These are phyloP conservation scores for Protea cynaroides DNA, from an alignment of 164 flowering plant species.

Conservation along the genomic window DNA sequence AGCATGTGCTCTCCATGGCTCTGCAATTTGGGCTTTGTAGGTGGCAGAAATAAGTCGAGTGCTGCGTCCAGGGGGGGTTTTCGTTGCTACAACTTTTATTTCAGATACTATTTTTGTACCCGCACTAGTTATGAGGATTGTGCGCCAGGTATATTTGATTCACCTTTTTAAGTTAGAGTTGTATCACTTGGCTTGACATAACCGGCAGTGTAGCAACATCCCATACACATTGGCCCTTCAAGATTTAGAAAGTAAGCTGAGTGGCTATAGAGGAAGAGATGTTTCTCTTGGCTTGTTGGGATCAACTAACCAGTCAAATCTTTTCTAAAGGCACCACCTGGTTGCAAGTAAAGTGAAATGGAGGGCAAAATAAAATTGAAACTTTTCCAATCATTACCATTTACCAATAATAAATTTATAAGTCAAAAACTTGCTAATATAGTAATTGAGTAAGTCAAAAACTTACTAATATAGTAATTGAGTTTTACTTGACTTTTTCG, in stretches of 20 bases:
- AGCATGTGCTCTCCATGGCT: not conserved
- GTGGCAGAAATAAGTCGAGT: slow-evolving; percentile 92
- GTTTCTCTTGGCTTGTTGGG: not conserved
- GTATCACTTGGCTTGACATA: not conserved
- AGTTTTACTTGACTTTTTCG: too few relatives aligned
- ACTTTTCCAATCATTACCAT: too few relatives aligned
- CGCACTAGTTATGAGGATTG: slow-evolving; percentile 35
- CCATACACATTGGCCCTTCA: not conserved
- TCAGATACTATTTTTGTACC: slow-evolving; percentile 45
- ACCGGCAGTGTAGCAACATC: not conserved
- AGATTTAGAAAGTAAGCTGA: not conserved
- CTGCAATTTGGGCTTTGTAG: slow-evolving; percentile 27
- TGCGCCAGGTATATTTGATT: slow-evolving; percentile 49
- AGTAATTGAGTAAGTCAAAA: too few relatives aligned
- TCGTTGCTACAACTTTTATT: slow-evolving; percentile 85
- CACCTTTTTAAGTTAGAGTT: slow-evolving; percentile 4
- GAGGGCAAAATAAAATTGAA: too few relatives aligned
- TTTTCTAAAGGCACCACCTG: not conserved
- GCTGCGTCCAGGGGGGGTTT: slow-evolving; percentile 83
- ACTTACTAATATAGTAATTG: too few relatives aligned
- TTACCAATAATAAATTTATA: too few relatives aligned
- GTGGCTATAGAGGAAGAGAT: not conserved
- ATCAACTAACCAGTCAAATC: not conserved
- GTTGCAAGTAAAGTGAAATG: too few relatives aligned
- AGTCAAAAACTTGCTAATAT: too few relatives aligned